Evolutionary conservation across 129 eudicot species (phyloP), one percentile per base, ranked within the genome.

Genomic region (Artemisia annua): DNA sequence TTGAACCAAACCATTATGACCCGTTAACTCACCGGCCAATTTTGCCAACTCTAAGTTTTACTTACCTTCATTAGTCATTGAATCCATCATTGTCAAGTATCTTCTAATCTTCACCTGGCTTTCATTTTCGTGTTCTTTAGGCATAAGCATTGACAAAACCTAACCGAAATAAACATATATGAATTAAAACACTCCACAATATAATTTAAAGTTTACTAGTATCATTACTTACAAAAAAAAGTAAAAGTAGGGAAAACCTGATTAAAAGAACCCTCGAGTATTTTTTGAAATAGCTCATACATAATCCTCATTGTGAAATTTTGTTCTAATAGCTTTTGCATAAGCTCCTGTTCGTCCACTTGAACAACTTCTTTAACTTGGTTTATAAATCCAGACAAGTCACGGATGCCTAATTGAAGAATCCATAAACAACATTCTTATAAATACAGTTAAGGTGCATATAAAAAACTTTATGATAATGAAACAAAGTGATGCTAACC

Each of bases 61-160:
- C 86, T 78, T 71, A 78, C 98, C 98, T 85, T 89, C 98, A 59
- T 92, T 77, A 14, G 98, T 92, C 98, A 92, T 92, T 16, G 98
- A 92, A 61, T 92, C 98, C n/a, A n/a, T n/a, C n/a, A n/a, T n/a
- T n/a, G n/a, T n/a, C n/a, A n/a, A n/a, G n/a, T n/a, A n/a, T n/a
- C 98, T 89, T 92, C 91, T 89, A 59, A 89, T 78, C 74, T 92
- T 92, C 54, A 96, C 92, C 48, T 92, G 96, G 81, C 98, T 92
- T 84, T 92, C 98, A 77, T 92, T 87, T 72, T 92, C 96, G 14
- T 67, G 84, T 44, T 92, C 96, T 84, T 87, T 74, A 49, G 98
- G 98, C 96, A 92, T 92, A 76, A 92, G 96, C 98, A 92, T 92
- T 6, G 96, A 89, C n/a, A 79, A 92, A 92, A 12, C 89, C 95